A percentile compares a stretch with the other conserved stretches of the same genome.
Evolutionary conservation across 371 early-diverging fungal species (phyloP).

Genomic region (Syncephalis fuscata): DNA sequence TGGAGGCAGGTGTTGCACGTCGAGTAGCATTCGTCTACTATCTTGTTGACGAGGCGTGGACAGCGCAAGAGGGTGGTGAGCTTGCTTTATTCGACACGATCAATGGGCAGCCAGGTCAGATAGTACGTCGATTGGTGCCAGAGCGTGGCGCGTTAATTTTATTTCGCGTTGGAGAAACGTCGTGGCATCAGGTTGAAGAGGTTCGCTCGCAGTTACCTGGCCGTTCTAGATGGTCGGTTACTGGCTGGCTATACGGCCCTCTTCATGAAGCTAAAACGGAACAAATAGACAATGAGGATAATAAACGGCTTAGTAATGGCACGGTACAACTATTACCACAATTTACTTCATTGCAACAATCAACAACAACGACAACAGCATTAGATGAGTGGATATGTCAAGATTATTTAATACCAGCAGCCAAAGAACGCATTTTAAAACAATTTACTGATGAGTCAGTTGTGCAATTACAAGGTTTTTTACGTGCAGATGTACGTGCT

Average conservation of each 20-base stretch:
- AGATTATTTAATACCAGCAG: neutral
- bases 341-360: neutral
- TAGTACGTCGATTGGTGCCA: constrained; percentile 25
- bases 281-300: too few species aligned
- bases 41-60: constrained; percentile 45
- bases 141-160: constrained; percentile 37
- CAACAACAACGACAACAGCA: too few species aligned
- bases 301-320: too few species aligned
- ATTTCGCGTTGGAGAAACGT: constrained; percentile 35
- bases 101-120: constrained; percentile 20
- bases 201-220: constrained; percentile 15
- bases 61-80: constrained; percentile 31
- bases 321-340: too few species aligned
- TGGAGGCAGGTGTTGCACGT: constrained; percentile 15
- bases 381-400: neutral
- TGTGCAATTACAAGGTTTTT: too few species aligned
- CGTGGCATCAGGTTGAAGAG: constrained; percentile 45
- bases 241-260: constrained; percentile 52
- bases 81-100: constrained; percentile 31
- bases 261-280: constrained; percentile 6
- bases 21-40: constrained; percentile 53
- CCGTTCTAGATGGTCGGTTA: constrained; percentile 32
- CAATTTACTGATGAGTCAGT: neutral
- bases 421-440: neutral
- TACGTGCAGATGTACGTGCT: too few species aligned